Conservation (phyloP, 345 rosid genomes). For the Eucalyptus tenuipes region DNA sequence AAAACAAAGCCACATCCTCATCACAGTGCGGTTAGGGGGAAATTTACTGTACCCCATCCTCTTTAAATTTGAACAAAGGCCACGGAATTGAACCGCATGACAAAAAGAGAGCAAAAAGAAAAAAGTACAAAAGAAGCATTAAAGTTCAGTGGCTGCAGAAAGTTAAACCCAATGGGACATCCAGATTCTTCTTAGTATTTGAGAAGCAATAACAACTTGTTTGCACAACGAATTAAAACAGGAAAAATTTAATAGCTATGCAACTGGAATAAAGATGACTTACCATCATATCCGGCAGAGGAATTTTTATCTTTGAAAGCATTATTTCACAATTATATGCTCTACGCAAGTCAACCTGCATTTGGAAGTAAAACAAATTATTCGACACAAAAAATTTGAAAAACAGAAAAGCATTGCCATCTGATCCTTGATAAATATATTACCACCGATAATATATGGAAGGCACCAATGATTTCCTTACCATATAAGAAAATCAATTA, state of each 20-base stretch:
- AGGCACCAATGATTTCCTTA: neutral
- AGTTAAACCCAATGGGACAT: neutral
- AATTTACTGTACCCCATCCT: neutral
- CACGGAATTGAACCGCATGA: neutral
- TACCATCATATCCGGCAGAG: constrained; percentile 93
- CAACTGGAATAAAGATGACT: constrained; percentile 19
- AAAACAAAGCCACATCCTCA: neutral
- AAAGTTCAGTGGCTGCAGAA: neutral
- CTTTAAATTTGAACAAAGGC: neutral
- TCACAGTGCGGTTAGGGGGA: neutral
- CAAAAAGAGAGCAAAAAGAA: neutral
- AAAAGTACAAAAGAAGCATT: neutral
- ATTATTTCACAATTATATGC: constrained; percentile 98
- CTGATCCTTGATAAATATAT: neutral
- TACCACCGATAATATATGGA: neutral
- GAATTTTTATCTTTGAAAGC: constrained; percentile 92
- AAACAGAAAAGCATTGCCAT: neutral
- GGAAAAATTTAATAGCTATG: neutral
- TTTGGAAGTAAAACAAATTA: constrained; percentile 2
- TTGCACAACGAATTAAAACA: neutral
- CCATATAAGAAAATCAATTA: neutral
- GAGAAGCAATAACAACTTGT: neutral
- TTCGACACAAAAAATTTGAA: neutral
- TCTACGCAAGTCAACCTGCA: constrained; percentile 89
- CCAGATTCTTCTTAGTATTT: neutral